Evolutionary conservation across 352 stramenopile species (phyloP), one percentile per base, ranked within the genome.

Genomic region (Phytophthora pisi): DNA sequence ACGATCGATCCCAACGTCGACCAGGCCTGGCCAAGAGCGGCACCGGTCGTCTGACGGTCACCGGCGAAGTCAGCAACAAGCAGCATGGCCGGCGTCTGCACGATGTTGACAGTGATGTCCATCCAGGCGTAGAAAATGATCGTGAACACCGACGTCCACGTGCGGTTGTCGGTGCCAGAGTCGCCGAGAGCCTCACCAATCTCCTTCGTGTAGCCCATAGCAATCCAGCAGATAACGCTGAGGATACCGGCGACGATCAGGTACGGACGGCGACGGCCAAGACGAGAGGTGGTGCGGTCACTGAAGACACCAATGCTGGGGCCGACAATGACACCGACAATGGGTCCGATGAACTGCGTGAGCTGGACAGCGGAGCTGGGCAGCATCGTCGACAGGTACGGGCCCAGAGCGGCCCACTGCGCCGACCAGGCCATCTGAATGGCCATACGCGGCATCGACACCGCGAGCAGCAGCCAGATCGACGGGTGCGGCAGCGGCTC

Each of bases 351-450:
- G 49, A 66, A 66, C 26, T 66, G 59, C 28, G 69, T 71, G n/a
- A n/a, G n/a, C 60, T 68, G 66, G 43, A 77, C 68, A 5, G 73
- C 63, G 4, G 70, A 85, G 34, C 72, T 73, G 50, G 77, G 61
- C 49, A 89, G 51, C 54, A 86, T 72, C 0, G 74, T 83, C 20
- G 64, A 62, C 16, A 89, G 65, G 45, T 86, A 84, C 2, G 80
- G 80, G 1, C 77, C 78, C 11, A 89, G 51, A 28, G 75, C 80
- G 5, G 78, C 76, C 73, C 71, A 86, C 54, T 89, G 80, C 1
- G 80, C 62, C 24, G 62, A 64, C 62, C 62, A 69, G 28, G 62
- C 62, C 62, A 69, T 70, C 20, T 65, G 51, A 8, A 65, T 70
- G 2, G 63, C 63, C 63, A 70, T 70, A 60, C 63, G 63, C 16